Conservation (phyloP, 305 asterid species). For the Fraxinus dipetala region DNA sequence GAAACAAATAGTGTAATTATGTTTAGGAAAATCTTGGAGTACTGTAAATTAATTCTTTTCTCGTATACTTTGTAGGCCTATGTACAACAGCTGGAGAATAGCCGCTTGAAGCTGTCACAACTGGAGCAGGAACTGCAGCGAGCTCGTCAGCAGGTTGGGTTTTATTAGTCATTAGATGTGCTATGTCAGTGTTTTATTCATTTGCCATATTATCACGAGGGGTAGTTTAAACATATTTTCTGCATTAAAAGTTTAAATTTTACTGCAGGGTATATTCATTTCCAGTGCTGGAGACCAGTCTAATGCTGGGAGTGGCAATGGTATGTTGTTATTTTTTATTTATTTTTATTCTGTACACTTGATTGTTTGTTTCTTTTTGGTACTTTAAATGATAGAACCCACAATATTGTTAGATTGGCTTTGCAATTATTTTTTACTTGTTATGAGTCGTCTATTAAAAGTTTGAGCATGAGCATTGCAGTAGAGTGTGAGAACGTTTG, state of each 20-base stretch:
- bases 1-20: background rate
- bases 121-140: conserved; percentile 43
- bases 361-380: background rate
- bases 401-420: background rate
- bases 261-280: background rate
- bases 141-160: conserved; percentile 36
- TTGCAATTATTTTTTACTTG: background rate
- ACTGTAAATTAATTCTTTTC: background rate
- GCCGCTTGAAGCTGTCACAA: conserved; percentile 38
- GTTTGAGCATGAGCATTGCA: background rate
- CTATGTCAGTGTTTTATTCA: background rate
- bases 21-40: background rate
- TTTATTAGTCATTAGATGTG: background rate
- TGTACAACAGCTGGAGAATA: conserved; percentile 40
- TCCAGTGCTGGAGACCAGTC: background rate
- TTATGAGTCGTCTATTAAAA: background rate
- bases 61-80: conserved; percentile 28
- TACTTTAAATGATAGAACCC: background rate
- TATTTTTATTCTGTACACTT: background rate
- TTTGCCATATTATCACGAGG: background rate
- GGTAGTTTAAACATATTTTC: background rate
- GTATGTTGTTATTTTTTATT: background rate
- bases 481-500: background rate
- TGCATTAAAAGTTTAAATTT: background rate
- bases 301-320: background rate